Percentiles rank a stretch among this genome's conserved stretches.
Conservation (phyloP, 768 basidiomycete species). For the Pluteus cervinus region DNA sequence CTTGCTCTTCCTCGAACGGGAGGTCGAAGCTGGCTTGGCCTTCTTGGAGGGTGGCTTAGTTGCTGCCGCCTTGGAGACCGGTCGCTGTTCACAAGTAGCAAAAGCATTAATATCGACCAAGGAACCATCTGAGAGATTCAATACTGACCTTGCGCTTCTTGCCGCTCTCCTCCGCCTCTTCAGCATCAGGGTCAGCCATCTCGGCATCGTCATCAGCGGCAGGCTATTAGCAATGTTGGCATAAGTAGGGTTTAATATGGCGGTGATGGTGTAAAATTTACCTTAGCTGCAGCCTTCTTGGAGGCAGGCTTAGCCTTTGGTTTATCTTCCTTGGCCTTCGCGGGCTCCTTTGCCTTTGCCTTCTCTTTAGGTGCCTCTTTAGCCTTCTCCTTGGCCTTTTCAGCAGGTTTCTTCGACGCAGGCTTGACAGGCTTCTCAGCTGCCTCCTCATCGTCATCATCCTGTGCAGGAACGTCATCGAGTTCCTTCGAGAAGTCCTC, state of each 20-base stretch:
- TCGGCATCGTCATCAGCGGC: constrained; percentile 34
- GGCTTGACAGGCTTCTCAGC: constrained; percentile 36
- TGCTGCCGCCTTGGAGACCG: constrained; percentile 30
- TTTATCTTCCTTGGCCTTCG: background rate
- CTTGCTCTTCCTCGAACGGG: constrained; percentile 42
- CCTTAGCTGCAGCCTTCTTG: constrained; percentile 15
- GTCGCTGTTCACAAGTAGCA: constrained; percentile 22
- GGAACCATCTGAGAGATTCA: background rate
- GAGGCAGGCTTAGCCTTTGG: constrained; percentile 14
- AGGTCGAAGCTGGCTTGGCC: constrained; percentile 32
- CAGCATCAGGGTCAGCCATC: constrained; percentile 31
- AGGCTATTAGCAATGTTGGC: constrained; percentile 18
- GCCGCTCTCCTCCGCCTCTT: constrained; percentile 38
- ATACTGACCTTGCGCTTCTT: constrained; percentile 70
- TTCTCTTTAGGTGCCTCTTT: constrained; percentile 24
- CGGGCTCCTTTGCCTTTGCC: constrained; percentile 8
- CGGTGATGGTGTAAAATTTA: background rate
- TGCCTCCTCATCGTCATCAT: constrained; percentile 32
- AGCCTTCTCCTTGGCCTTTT: constrained; percentile 20
- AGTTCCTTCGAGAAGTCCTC: constrained; percentile 41
- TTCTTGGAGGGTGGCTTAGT: constrained; percentile 45
- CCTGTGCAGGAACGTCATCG: constrained; percentile 27
- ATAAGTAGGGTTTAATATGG: constrained; percentile 13
- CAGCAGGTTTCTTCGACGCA: constrained; percentile 28
- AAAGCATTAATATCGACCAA: background rate